Evolutionary conservation across 306 rosid species (phyloP).

Genomic region (Cyclanthera cordifolia): DNA sequence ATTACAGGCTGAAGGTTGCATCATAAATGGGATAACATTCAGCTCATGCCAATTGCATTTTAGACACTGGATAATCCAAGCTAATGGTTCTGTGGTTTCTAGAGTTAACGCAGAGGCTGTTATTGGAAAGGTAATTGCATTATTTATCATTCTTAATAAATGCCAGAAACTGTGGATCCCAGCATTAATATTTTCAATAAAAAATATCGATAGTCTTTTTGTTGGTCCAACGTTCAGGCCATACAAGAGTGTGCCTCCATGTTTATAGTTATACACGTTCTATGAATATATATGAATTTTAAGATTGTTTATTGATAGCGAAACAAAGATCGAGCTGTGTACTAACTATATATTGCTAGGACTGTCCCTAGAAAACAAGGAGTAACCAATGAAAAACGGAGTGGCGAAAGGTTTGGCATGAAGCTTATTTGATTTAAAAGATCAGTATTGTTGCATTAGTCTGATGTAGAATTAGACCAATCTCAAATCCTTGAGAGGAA

Average conservation of each 20-base stretch:
- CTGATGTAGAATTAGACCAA: not conserved
- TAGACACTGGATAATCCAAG: conserved; percentile 70
- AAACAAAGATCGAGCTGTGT: not conserved
- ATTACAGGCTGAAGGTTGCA: conserved; percentile 55
- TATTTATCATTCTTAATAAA: not conserved
- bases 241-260: not conserved
- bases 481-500: not conserved
- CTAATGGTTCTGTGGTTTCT: conserved; percentile 33
- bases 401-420: not conserved
- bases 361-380: not conserved
- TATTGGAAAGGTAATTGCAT: conserved; percentile 51
- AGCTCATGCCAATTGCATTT: conserved; percentile 60
- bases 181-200: not conserved
- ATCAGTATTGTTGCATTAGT: not conserved
- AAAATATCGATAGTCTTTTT: not conserved
- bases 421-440: not conserved
- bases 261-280: not conserved
- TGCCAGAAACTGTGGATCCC: not conserved
- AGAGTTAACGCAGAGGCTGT: conserved; percentile 61
- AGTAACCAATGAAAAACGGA: not conserved
- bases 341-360: not conserved
- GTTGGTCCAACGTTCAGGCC: not conserved
- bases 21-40: conserved; percentile 42
- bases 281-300: too few relatives aligned
- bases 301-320: not conserved